Base-by-base conservation (phyloP, 768 basidiomycete genomes). In the Mycena venus region DNA sequence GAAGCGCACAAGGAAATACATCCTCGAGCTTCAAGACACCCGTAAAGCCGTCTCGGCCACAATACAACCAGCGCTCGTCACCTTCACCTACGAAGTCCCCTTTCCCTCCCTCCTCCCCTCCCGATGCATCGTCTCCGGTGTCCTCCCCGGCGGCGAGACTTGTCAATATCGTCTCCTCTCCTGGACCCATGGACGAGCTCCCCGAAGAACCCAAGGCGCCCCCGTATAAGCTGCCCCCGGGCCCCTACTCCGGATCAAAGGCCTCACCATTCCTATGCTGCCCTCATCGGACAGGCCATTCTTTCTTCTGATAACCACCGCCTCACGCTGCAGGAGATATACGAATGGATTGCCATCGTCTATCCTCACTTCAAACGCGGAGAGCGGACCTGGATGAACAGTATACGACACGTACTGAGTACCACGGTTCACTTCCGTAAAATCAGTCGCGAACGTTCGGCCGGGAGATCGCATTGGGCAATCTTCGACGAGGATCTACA, bases 321-420 rank as follows among this genome's bases (percentile, higher is more conserved):
- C 64, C 91, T 99, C 63, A 96, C 96, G 2, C 88, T 99, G 29
- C 95, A 97, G 81, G 96, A 99, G 82, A 98, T 99, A 75, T 99
- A 99, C 80, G 93, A 95, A 80, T 99, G 91, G 90, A 97, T 99
- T 79, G 96, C 95, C 56, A 95, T 94, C 49, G 95, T 95, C 11
- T 97, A 96, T 83, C 97, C 98, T 9, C 92, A 93, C 80, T 99
- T 96, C 85, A 96, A 96, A 83, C 93, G 95, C 70, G 94, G 94
- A 25, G 97, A 99, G 79, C 91, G 94, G 4, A 98, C 96, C 8
- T 99, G 98, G 98, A 97, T 97, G 92, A 98, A 98, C 83, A 97
- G 96, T 68, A 96, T 99, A 72, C 91, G 98, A n/a, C 97, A 99
- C 83, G 97, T 97, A 59, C 89, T 99, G 29, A 96, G 95, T 75